Conservation (phyloP, 805 yeast species). For the Lipomyces kockii region DNA sequence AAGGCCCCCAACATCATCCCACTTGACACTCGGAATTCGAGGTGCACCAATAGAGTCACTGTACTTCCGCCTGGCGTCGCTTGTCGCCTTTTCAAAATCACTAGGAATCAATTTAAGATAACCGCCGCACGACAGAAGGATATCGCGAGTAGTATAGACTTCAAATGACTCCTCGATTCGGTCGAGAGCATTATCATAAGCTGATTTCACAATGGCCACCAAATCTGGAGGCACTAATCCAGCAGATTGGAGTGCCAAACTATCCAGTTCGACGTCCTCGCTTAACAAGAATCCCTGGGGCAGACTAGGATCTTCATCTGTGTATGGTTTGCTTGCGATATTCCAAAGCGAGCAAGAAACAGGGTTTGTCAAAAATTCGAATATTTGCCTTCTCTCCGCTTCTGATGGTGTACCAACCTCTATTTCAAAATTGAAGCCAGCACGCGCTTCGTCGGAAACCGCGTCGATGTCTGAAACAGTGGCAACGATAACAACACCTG, state of each 20-base stretch:
- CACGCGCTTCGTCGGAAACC: slow-evolving; percentile 66
- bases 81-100: slow-evolving; percentile 72
- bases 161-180: slow-evolving; percentile 49
- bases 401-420: slow-evolving; percentile 79
- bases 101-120: slow-evolving; percentile 56
- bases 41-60: slow-evolving; percentile 98
- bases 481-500: slow-evolving; percentile 60
- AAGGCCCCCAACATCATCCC: slow-evolving; percentile 98
- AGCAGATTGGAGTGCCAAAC: slow-evolving; percentile 83
- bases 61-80: slow-evolving; percentile 81
- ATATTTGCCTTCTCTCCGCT: slow-evolving; percentile 67
- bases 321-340: background rate
- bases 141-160: slow-evolving; percentile 42
- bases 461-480: slow-evolving; percentile 72
- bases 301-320: slow-evolving; percentile 7
- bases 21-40: slow-evolving; percentile 86
- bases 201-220: slow-evolving; percentile 66
- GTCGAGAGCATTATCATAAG: slow-evolving; percentile 62
- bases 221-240: slow-evolving; percentile 89
- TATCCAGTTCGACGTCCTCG: slow-evolving; percentile 58
- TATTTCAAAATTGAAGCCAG: slow-evolving; percentile 75
- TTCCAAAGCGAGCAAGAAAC: background rate
- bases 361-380: slow-evolving; percentile 53
- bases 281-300: slow-evolving; percentile 44
- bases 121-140: slow-evolving; percentile 61